These are phyloP conservation scores for Phyllostachys edulis DNA, from an alignment of 176 grass and related monocot genomes.

Conservation along the genomic window DNA sequence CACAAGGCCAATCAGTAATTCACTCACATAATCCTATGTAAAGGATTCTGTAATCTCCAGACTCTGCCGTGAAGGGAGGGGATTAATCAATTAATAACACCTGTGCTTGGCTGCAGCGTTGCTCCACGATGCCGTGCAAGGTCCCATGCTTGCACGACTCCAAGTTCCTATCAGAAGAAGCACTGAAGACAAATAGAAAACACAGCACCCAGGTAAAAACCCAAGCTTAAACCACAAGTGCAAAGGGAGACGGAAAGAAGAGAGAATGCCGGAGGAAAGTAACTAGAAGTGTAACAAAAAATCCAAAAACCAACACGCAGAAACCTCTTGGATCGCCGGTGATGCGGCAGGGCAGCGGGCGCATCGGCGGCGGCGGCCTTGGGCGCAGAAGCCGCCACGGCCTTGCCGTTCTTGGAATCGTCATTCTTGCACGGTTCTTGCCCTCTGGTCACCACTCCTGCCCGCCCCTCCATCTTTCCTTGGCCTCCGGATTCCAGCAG, in stretches of 20 bases:
- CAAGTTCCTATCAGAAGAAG: conserved; percentile 55
- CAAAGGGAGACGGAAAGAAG: background rate
- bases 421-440: conserved; percentile 1
- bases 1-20: background rate
- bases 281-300: no score
- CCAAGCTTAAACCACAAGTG: background rate
- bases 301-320: no score
- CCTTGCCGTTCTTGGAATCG: background rate
- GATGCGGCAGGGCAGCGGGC: conserved; percentile 26
- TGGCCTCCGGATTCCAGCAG: background rate
- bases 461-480: background rate
- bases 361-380: background rate
- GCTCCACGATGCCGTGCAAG: conserved; percentile 18
- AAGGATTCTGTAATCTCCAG: background rate
- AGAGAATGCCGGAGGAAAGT: background rate
- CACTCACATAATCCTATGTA: background rate
- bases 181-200: conserved; percentile 26
- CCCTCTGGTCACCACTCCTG: background rate
- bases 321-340: conserved; percentile 69
- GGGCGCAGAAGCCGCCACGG: background rate
- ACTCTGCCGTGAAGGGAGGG: background rate
- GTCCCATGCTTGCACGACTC: conserved; percentile 38
- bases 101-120: conserved; percentile 26
- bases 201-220: background rate
- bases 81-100: background rate